Percentiles rank a stretch among this genome's conserved stretches.
These are phyloP conservation scores for Penicillium angulare DNA, from an alignment of 495 filamentous ascomycete species.

Conservation along the genomic window DNA sequence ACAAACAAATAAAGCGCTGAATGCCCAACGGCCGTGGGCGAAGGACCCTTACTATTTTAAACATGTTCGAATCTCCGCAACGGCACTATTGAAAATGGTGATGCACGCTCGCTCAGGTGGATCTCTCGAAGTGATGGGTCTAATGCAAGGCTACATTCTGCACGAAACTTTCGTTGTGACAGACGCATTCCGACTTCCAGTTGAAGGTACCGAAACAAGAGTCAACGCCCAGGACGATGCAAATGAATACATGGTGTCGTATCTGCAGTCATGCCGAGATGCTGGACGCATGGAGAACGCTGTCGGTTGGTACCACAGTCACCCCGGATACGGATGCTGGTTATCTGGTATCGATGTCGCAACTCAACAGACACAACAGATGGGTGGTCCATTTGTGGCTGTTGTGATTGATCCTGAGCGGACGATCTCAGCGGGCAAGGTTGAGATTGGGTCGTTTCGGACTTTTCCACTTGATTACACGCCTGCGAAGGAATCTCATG, in stretches of 20 bases:
- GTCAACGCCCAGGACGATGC: conserved; percentile 95
- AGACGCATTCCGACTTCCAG: conserved; percentile 90
- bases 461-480: conserved; percentile 82
- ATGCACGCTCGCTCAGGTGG: conserved; percentile 97
- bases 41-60: conserved; percentile 89
- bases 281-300: conserved; percentile 81
- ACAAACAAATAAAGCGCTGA: conserved; percentile 58
- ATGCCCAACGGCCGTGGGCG: conserved; percentile 69
- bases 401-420: conserved; percentile 97
- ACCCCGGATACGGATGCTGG: conserved; percentile 99
- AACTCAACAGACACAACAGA: conserved; percentile 85
- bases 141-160: conserved; percentile 93
- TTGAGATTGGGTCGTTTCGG: conserved; percentile 96
- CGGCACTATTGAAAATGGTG: conserved; percentile 97
- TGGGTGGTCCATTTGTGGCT: conserved; percentile 87
- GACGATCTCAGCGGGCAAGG: conserved; percentile 90
- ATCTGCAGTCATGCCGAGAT: conserved; percentile 71
- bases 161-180: conserved; percentile 86
- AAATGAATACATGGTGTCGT: conserved; percentile 94
- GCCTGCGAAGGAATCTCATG: conserved; percentile 42
- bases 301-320: conserved; percentile 97
- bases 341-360: conserved; percentile 91
- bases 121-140: conserved; percentile 90
- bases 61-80: conserved; percentile 85
- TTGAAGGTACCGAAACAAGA: conserved; percentile 96